These are phyloP conservation scores for Aureobasidium zeae DNA, from an alignment of 2,329 filamentous ascomycete species.

Conservation along the genomic window DNA sequence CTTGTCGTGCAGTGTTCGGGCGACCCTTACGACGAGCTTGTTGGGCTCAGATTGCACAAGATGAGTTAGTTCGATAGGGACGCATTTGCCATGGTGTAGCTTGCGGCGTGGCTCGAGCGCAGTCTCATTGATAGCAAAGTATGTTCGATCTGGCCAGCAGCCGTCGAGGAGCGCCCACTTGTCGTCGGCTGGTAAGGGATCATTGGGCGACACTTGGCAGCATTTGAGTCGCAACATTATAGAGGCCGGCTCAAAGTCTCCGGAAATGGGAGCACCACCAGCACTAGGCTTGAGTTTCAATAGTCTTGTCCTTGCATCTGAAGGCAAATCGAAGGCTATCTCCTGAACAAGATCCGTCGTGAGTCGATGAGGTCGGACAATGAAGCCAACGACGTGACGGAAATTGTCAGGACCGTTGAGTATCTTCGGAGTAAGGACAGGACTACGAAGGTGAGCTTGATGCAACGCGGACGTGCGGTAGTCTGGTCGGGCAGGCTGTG, in stretches of 20 bases:
- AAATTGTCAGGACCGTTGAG: background rate
- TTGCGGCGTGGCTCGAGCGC: conserved; percentile 53
- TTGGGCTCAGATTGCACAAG: conserved; percentile 54
- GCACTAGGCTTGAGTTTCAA: conserved; percentile 25
- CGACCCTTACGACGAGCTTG: conserved; percentile 43
- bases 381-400: conserved; percentile 7
- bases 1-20: conserved; percentile 33
- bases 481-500: conserved; percentile 35
- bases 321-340: conserved; percentile 41
- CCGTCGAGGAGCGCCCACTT: conserved; percentile 57
- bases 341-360: conserved; percentile 29
- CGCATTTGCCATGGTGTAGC: conserved; percentile 62
- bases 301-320: conserved; percentile 31
- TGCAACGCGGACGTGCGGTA: conserved; percentile 46
- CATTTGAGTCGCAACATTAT: conserved; percentile 61
- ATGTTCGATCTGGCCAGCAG: conserved; percentile 62
- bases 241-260: conserved; percentile 42
- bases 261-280: conserved; percentile 25
- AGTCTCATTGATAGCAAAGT: conserved; percentile 56
- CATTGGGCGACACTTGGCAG: conserved; percentile 36
- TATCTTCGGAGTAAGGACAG: conserved; percentile 30
- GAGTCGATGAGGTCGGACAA: background rate
- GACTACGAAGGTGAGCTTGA: conserved; percentile 49
- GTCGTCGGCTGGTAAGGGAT: conserved; percentile 30
- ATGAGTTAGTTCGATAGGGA: conserved; percentile 64